Base-by-base conservation (phyloP, 176 grass and related monocot species). In the Bonia amplexicaulis region DNA sequence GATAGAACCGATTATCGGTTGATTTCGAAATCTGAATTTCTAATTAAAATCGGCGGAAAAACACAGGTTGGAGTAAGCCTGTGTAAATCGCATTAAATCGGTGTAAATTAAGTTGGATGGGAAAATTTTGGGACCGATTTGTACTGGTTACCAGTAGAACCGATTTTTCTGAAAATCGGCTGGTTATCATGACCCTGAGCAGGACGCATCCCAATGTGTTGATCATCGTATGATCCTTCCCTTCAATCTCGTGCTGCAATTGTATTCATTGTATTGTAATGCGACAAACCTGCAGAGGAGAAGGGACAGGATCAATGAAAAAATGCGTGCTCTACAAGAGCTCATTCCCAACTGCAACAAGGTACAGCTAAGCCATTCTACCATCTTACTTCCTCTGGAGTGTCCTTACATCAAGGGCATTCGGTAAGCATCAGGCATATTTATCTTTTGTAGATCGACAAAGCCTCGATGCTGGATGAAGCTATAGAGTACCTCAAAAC, bases 261-360 rank as follows among this genome's bases (percentile, higher is more conserved):
- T 64, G 25, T 71, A 46, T 63, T 69, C 20, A 90, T 27, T 16
- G 26, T 62, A 42, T 44, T 63, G 42, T 23, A 60, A 74, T 65
- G 14, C 69, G 68, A 86, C 42, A 76, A 82, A 83, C 31, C 19
- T 51, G 83, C 86, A 94, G 92, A 89, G 87, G 78, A 86, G 92
- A 83, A 90, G 92, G 65, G 90, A 94, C 74, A 94, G 87, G 72
- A 93, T 93, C 70, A 93, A 90, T 19, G 88, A 90, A 69, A 93
- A 93, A 73, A 90, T 93, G 88, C 87, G 82, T 3, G 79, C 87
- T 11, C 69, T 94, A 19, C 92, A 92, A 83, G 92, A 92, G 71
- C 92, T 94, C 76, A 92, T 94, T 79, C 92, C 92, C 61, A 94
- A 90, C 74, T 94, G 90, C 71, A 94, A 89, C 81, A 94, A 92